Evolutionary conservation across 2,329 filamentous ascomycete genomes (phyloP).

Genomic region (Microsporum canis): DNA sequence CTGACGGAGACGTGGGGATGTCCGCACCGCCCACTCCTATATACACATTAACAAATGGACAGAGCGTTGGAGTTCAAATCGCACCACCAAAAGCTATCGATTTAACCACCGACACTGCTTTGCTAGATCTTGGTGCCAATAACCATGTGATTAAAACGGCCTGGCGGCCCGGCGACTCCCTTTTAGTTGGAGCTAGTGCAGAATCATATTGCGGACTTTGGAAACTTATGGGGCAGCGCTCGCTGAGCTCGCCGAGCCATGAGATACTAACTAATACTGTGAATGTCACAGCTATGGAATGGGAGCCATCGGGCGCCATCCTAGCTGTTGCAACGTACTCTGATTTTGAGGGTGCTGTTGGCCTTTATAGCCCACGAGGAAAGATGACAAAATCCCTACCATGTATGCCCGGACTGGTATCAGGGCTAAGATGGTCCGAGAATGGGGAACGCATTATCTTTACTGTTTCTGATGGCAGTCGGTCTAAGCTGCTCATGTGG

Average conservation of each 20-base stretch:
- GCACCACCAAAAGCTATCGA: constrained; percentile 39
- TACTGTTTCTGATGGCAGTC: constrained; percentile 32
- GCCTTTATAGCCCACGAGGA: constrained; percentile 35
- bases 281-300: constrained; percentile 35
- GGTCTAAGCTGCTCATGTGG: constrained; percentile 36
- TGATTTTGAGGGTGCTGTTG: constrained; percentile 33
- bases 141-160: constrained; percentile 32
- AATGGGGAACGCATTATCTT: constrained; percentile 31
- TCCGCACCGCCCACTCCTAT: constrained; percentile 20
- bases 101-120: constrained; percentile 34
- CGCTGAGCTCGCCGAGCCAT: constrained; percentile 20
- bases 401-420: constrained; percentile 35
- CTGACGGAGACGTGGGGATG: constrained; percentile 37
- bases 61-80: constrained; percentile 39
- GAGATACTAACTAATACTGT: constrained; percentile 28
- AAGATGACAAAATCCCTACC: constrained; percentile 36
- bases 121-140: constrained; percentile 28
- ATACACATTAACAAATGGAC: constrained; percentile 34
- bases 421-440: constrained; percentile 33
- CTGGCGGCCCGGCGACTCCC: constrained; percentile 38
- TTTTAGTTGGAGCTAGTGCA: constrained; percentile 32
- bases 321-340: constrained; percentile 38
- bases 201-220: constrained; percentile 37
- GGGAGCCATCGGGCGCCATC: constrained; percentile 35
- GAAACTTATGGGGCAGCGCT: constrained; percentile 26